Percentiles rank a stretch among this genome's conserved stretches.
phyloP scores from a whole-genome alignment of 225 moss, liverwort and hornwort genomes.

The Marchantia paleacea region DNA sequence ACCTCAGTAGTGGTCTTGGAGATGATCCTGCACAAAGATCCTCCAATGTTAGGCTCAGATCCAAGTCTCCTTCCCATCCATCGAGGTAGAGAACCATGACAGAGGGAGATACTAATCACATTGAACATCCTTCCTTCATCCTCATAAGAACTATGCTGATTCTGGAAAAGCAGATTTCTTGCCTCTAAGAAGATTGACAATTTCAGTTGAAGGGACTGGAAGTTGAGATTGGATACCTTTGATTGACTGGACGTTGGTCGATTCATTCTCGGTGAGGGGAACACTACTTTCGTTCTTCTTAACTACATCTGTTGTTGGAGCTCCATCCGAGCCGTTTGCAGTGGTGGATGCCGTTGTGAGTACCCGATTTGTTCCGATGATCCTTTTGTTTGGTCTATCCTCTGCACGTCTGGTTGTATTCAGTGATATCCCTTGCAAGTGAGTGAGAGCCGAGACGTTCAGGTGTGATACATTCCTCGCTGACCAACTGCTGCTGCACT shows the following conservation, averaged over 20 bases:
- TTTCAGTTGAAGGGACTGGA: background rate
- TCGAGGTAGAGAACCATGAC: too few species aligned
- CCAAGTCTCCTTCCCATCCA: background rate
- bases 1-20: background rate
- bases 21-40: background rate
- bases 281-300: background rate
- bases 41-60: background rate
- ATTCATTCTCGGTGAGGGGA: background rate
- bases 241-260: background rate
- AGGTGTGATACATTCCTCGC: background rate
- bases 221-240: background rate
- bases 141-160: too few species aligned
- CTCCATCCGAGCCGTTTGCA: background rate
- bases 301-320: background rate
- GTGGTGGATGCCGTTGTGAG: background rate
- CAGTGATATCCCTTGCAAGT: background rate
- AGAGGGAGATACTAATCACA: background rate
- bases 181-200: background rate
- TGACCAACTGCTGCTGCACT: background rate
- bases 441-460: background rate
- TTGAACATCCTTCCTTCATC: too few species aligned
- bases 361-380: background rate
- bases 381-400: background rate
- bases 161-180: too few species aligned
- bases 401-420: background rate